These are phyloP conservation scores for Diaporthe citriasiana DNA, from an alignment of 2,329 filamentous ascomycete species.

Conservation along the genomic window DNA sequence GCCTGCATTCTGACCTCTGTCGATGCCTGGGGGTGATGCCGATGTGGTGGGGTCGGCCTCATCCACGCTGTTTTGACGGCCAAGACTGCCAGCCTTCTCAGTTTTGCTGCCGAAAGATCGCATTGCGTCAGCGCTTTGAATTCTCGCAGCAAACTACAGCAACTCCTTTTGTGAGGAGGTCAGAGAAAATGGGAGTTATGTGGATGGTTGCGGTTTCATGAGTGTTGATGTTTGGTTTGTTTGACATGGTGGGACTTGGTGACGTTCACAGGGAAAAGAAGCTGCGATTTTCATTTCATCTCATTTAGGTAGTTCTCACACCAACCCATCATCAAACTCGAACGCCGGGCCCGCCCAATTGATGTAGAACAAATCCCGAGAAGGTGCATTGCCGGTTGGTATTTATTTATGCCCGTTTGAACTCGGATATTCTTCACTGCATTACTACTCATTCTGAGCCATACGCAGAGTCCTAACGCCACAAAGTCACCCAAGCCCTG, in stretches of 20 bases:
- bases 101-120: slow-evolving; percentile 31
- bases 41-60: slow-evolving; percentile 14
- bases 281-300: slow-evolving; percentile 4
- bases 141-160: neutral
- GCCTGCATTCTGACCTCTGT: neutral
- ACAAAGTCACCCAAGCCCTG: neutral
- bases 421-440: neutral
- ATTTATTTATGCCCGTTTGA: neutral
- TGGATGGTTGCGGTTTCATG: neutral
- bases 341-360: slow-evolving; percentile 1
- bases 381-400: neutral
- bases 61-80: slow-evolving; percentile 22
- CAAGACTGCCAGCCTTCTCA: neutral
- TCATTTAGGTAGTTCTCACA: slow-evolving; percentile 7
- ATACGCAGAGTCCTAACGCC: neutral
- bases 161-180: neutral
- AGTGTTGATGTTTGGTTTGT: neutral
- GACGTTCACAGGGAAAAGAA: neutral
- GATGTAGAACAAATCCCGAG: neutral
- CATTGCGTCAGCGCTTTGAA: slow-evolving; percentile 8
- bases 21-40: neutral
- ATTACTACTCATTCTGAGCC: slow-evolving; percentile 30
- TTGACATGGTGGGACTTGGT: neutral
- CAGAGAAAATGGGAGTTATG: neutral
- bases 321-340: neutral